A percentile compares a stretch with the other conserved stretches of the same genome.
Evolutionary conservation across 306 rosid species (phyloP).

Genomic region (Prunus dulcis): DNA sequence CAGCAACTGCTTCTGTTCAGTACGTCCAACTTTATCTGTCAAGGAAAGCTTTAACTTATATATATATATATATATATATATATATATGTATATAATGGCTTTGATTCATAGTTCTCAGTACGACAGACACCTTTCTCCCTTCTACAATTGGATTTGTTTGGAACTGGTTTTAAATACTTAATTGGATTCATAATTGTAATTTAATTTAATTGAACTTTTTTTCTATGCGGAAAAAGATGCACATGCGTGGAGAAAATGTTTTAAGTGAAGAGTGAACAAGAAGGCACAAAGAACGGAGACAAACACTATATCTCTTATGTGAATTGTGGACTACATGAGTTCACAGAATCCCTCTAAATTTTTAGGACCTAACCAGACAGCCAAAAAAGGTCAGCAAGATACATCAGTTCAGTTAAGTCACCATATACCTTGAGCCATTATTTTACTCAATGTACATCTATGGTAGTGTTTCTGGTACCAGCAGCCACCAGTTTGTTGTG

Average conservation of each 20-base stretch:
- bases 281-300: neutral
- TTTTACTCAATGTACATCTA: constrained; percentile 22
- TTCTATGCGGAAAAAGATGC: neutral
- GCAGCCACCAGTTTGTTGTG: constrained; percentile 7
- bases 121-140: no score
- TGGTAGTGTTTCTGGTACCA: constrained; percentile 20
- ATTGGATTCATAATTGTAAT: no score
- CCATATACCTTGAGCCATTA: constrained; percentile 9
- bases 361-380: constrained; percentile 22
- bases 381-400: constrained; percentile 15
- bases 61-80: no score
- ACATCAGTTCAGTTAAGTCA: constrained; percentile 19
- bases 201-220: neutral
- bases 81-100: no score
- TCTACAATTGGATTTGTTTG: no score
- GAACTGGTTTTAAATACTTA: no score
- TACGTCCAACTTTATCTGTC: no score
- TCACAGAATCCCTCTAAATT: constrained; percentile 2
- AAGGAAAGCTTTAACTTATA: no score
- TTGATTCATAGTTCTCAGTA: no score
- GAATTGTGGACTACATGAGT: neutral
- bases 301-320: neutral
- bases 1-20: no score
- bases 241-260: neutral
- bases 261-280: neutral